Conservation (phyloP, 371 early-diverging fungal genomes). For the Basidiobolus meristosporus region DNA sequence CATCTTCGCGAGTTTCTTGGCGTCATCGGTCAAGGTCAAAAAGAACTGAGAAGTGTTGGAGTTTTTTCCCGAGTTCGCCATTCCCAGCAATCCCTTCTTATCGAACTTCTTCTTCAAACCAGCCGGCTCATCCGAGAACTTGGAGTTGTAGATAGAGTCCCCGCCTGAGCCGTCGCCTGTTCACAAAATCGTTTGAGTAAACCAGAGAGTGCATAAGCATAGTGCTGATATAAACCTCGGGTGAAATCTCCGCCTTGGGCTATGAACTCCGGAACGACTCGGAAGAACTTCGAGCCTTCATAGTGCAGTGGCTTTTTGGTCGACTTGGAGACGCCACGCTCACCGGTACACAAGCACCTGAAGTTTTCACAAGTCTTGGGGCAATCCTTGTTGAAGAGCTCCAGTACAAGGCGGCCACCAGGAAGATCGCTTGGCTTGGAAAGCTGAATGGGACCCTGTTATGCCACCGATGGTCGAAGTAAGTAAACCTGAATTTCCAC, state of each 20-base stretch:
- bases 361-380: conserved; percentile 47
- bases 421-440: conserved; percentile 14
- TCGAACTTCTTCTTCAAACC: conserved; percentile 32
- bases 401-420: conserved; percentile 24
- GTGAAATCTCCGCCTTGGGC: conserved; percentile 87
- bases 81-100: conserved; percentile 30
- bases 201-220: background rate
- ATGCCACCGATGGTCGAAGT: conserved; percentile 3
- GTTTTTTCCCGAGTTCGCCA: conserved; percentile 79
- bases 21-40: background rate
- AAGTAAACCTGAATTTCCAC: background rate
- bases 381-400: conserved; percentile 19
- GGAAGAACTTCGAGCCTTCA: conserved; percentile 29
- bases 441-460: conserved; percentile 9
- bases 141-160: conserved; percentile 39
- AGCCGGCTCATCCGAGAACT: conserved; percentile 52
- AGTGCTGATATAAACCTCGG: conserved; percentile 20
- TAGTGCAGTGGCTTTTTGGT: conserved; percentile 22
- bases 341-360: conserved; percentile 24
- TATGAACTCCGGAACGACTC: conserved; percentile 89
- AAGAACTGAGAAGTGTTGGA: conserved; percentile 56
- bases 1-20: conserved; percentile 71
- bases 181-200: conserved; percentile 3
- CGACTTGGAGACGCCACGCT: conserved; percentile 16
- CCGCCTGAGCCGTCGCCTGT: conserved; percentile 82